These are phyloP conservation scores for Withania somnifera DNA, from an alignment of 305 asterid genomes.

Conservation along the genomic window DNA sequence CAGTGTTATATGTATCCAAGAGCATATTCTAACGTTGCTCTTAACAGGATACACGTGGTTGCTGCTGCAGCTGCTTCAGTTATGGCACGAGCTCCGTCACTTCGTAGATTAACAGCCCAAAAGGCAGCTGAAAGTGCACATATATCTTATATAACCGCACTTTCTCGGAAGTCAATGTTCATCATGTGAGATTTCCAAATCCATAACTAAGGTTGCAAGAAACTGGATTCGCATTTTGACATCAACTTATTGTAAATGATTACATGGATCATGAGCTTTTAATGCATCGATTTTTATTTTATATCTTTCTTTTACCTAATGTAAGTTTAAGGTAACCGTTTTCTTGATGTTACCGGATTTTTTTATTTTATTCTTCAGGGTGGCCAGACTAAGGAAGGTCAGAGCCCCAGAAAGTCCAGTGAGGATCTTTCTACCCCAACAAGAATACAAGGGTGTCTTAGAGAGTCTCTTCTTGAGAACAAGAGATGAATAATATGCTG, in stretches of 20 bases:
- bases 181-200: not conserved
- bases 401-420: conserved; percentile 29
- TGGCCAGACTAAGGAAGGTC: conserved; percentile 42
- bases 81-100: conserved; percentile 81
- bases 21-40: too few species aligned
- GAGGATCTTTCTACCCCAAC: conserved; percentile 31
- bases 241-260: not conserved
- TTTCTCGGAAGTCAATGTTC: not conserved
- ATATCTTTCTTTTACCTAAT: not conserved
- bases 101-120: conserved; percentile 51
- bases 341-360: not conserved
- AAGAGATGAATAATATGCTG: conserved; percentile 7
- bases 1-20: too few species aligned
- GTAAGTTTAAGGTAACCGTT: not conserved
- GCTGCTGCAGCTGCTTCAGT: conserved; percentile 97
- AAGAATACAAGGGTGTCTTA: conserved; percentile 15
- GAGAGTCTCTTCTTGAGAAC: conserved; percentile 28
- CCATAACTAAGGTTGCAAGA: not conserved
- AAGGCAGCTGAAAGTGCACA: conserved; percentile 57
- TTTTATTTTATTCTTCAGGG: conserved; percentile 35
- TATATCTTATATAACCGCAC: not conserved
- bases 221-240: not conserved
- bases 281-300: not conserved
- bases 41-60: conserved; percentile 84
- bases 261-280: not conserved